A percentile compares a stretch with the other conserved stretches of the same genome.
Conservation (phyloP, 2,329 filamentous ascomycete species). For the Fusarium xyrophilum region DNA sequence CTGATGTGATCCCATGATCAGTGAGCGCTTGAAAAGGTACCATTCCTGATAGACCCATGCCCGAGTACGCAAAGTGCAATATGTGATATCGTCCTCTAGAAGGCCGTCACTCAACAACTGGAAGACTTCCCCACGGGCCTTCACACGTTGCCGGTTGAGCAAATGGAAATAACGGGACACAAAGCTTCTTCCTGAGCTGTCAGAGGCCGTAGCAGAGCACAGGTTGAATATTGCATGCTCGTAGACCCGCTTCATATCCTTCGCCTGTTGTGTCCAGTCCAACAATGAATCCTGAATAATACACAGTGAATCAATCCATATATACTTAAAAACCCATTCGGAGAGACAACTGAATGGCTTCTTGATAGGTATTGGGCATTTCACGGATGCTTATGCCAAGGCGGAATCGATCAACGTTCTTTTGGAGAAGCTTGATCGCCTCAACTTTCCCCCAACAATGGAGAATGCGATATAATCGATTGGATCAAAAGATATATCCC, state of each 20-base stretch:
- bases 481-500: fast-evolving
- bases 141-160: fast-evolving
- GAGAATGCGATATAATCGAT: not conserved
- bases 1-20: not conserved
- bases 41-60: conserved; percentile 2
- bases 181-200: not conserved
- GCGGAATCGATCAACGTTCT: not conserved
- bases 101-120: fast-evolving
- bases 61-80: not conserved
- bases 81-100: not conserved
- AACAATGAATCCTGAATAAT: not conserved
- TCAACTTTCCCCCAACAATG: not conserved
- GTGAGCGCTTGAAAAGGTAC: not conserved
- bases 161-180: not conserved
- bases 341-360: not conserved
- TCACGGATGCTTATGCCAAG: not conserved
- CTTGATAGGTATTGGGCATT: not conserved
- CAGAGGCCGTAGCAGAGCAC: not conserved
- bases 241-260: not conserved
- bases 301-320: not conserved
- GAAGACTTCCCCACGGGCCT: fast-evolving
- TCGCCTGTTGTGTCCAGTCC: not conserved
- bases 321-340: not conserved
- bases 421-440: not conserved
- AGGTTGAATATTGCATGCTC: not conserved